phyloP scores from a whole-genome alignment of 441 rosid species.

The Aquilaria agallochum region DNA sequence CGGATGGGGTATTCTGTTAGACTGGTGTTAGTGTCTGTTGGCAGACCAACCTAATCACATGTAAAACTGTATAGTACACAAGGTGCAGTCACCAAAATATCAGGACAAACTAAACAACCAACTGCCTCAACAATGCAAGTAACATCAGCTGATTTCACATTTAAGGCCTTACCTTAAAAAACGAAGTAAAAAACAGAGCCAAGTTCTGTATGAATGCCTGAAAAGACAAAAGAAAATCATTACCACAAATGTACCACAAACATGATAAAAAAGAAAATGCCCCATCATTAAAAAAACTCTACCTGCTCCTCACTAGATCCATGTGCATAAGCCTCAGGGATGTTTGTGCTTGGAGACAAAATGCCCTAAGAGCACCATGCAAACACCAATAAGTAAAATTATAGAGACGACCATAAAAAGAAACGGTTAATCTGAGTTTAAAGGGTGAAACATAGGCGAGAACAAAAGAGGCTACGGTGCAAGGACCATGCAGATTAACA shows the following conservation, averaged over 20 bases:
- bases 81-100: too few relatives aligned
- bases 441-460: too few relatives aligned
- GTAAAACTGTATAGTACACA: too few relatives aligned
- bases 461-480: too few relatives aligned
- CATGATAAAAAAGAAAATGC: not conserved
- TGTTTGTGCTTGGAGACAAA: constrained; percentile 75
- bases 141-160: too few relatives aligned
- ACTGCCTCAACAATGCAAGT: too few relatives aligned
- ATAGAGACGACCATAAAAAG: not conserved
- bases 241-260: not conserved
- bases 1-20: too few relatives aligned
- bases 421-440: constrained; percentile 1
- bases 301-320: constrained; percentile 96
- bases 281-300: constrained; percentile 20
- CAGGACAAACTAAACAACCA: too few relatives aligned
- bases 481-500: too few relatives aligned
- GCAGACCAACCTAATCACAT: too few relatives aligned
- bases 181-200: constrained; percentile 94
- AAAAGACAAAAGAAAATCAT: constrained; percentile 17
- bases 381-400: constrained; percentile 8
- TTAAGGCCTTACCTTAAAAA: constrained; percentile 62
- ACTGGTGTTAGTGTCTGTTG: too few relatives aligned
- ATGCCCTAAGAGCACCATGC: constrained; percentile 42
- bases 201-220: constrained; percentile 99
- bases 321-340: constrained; percentile 90